These are phyloP conservation scores for Gymnopilus junonius DNA, from an alignment of 768 basidiomycete genomes.

Conservation along the genomic window DNA sequence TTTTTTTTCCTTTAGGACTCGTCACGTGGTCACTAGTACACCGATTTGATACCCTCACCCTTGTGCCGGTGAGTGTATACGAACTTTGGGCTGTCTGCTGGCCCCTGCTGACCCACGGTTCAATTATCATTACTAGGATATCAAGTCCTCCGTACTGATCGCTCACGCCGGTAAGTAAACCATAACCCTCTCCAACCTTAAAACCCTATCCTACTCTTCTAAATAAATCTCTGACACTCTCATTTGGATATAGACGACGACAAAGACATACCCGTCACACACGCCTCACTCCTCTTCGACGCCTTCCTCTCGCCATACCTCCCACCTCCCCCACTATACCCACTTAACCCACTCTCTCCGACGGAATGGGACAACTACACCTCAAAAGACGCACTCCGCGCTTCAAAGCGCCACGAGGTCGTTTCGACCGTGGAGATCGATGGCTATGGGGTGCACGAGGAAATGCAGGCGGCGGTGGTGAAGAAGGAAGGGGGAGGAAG, in stretches of 20 bases:
- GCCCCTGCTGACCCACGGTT: not conserved
- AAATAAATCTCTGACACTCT: not conserved
- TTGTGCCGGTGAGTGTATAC: constrained; percentile 51
- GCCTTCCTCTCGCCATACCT: constrained; percentile 63
- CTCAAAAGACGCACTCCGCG: constrained; percentile 39
- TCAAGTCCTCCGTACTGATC: constrained; percentile 71
- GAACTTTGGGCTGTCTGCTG: not conserved
- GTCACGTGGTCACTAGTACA: constrained; percentile 58
- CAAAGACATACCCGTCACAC: constrained; percentile 69
- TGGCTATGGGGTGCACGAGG: constrained; percentile 48
- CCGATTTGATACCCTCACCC: constrained; percentile 64
- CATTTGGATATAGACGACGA: constrained; percentile 55
- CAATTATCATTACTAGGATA: constrained; percentile 42
- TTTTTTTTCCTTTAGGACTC: constrained; percentile 41
- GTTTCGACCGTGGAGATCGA: constrained; percentile 48
- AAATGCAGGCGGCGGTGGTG: constrained; percentile 42
- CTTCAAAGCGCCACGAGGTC: constrained; percentile 40
- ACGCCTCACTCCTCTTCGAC: constrained; percentile 72
- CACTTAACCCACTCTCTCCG: constrained; percentile 34
- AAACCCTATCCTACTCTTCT: not conserved
- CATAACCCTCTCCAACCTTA: not conserved
- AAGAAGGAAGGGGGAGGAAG: constrained; percentile 46
- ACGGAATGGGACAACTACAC: constrained; percentile 48
- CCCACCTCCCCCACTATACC: constrained; percentile 37
- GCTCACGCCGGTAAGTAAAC: constrained; percentile 58